Evolutionary conservation across 306 rosid species (phyloP), one percentile per base, ranked within the genome.

Genomic region (Potentilla sterilis): DNA sequence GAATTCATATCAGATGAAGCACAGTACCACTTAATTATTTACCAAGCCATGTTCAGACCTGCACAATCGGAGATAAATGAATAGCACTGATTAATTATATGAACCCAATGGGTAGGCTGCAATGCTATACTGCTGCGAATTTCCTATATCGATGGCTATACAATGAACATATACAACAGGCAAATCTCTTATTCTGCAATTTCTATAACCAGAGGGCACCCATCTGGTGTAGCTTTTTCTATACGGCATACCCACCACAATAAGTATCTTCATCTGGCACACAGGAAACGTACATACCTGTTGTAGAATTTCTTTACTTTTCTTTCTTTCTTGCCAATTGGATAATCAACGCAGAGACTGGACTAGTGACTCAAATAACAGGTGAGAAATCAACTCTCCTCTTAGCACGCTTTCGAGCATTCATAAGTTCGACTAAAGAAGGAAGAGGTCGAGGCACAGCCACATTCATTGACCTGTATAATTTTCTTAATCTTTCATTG

Each of bases 361-460:
- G 34, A 44, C 64, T 58, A 16, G 4, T 14, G 28, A 43, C 19
- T 22, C 42, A 16, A 35, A 44, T 47, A 11, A 24, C 41, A 42
- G 78, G 48, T 54, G 68, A 78, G 70, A 55, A 74, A 64, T 84
- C 64, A 32, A 37, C 75, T 18, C 80, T 54, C 85, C 90, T 84
- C 87, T 83, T 91, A 69, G 78, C 75, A 77, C 90, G 85, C 87
- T 90, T 91, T 73, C 59, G 79, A 49, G 86, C 61, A 40, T 88
- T 93, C 88, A 84, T 70, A 19, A 88, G 92, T 67, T 82, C 84
- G 71, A 75, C 76, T 43, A 93, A 85, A 6, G 95, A 86, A 61
- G 97, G 95, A 83, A 90, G 96, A 47, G 94, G 97, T 80, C 79
- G 76, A 52, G 91, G 98, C 76, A 89, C 85, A 67, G 95, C 82